Conservation (phyloP, 108 stramenopile species). For the Asterionellopsis glacialis region DNA sequence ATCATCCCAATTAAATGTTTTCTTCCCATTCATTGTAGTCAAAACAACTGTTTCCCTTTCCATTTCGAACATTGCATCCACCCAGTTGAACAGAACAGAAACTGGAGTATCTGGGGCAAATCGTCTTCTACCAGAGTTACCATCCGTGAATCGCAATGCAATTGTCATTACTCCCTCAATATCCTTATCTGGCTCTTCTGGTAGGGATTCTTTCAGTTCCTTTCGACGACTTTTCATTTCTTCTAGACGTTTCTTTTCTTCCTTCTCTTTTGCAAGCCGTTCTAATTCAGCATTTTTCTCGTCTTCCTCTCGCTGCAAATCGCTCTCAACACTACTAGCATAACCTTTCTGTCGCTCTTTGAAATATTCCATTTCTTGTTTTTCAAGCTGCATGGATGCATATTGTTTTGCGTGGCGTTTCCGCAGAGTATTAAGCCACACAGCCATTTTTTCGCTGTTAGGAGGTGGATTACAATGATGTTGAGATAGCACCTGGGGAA, state of each 20-base stretch:
- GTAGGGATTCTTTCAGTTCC: constrained; percentile 38
- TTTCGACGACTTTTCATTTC: constrained; percentile 40
- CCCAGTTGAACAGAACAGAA: constrained; percentile 72
- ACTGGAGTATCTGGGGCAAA: constrained; percentile 48
- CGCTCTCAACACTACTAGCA: constrained; percentile 38
- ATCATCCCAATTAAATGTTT: constrained; percentile 56
- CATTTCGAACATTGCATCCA: constrained; percentile 61
- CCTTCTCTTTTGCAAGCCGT: constrained; percentile 18
- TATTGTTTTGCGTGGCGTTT: constrained; percentile 68
- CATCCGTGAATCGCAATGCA: constrained; percentile 60
- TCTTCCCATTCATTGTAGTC: constrained; percentile 70
- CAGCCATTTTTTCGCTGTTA: constrained; percentile 33
- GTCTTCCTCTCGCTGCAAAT: constrained; percentile 34
- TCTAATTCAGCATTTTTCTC: constrained; percentile 36
- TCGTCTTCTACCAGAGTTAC: constrained; percentile 36
- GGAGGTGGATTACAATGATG: constrained; percentile 84
- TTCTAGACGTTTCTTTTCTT: constrained; percentile 29
- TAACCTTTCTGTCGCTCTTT: constrained; percentile 69
- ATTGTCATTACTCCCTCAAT: constrained; percentile 46
- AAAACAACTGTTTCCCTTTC: constrained; percentile 70
- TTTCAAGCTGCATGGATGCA: constrained; percentile 45
- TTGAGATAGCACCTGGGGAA: constrained; percentile 48
- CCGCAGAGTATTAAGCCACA: constrained; percentile 62
- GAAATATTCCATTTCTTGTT: constrained; percentile 36
- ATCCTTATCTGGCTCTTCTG: constrained; percentile 47